Percentiles rank a stretch among this genome's conserved stretches.
Evolutionary conservation across 495 filamentous ascomycete species (phyloP).

Genomic region (Massariosphaeria phaeospora): DNA sequence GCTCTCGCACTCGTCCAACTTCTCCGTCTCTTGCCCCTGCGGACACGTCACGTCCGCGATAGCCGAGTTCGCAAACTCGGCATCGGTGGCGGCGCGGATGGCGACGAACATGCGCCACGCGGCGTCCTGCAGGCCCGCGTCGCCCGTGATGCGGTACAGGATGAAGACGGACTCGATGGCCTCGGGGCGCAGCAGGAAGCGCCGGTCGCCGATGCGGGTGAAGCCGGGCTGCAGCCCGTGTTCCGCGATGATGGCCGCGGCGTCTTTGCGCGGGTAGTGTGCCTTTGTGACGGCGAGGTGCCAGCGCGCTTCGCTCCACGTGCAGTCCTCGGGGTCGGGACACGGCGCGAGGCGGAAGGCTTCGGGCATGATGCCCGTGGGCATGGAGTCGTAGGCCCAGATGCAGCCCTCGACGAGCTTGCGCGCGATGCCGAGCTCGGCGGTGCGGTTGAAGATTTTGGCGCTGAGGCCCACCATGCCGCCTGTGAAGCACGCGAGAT

Average conservation of each 20-base stretch:
- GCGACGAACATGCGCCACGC: conserved; percentile 74
- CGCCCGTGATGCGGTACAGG: conserved; percentile 70
- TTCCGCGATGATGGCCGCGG: conserved; percentile 39
- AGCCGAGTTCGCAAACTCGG: conserved; percentile 54
- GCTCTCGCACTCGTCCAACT: conserved; percentile 23
- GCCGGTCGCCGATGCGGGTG: conserved; percentile 50
- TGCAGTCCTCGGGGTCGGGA: conserved; percentile 41
- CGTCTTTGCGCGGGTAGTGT: conserved; percentile 34
- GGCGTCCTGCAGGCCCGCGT: conserved; percentile 56
- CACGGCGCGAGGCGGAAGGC: conserved; percentile 62
- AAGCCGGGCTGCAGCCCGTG: conserved; percentile 55
- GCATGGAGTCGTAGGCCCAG: conserved; percentile 81
- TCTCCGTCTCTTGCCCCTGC: conserved; percentile 11
- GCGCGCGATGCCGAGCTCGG: conserved; percentile 73
- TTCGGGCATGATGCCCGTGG: conserved; percentile 79
- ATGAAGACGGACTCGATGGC: conserved; percentile 57
- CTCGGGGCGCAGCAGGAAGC: conserved; percentile 40
- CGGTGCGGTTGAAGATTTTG: conserved; percentile 68
- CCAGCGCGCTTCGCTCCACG: conserved; percentile 56
- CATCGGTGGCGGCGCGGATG: conserved; percentile 56
- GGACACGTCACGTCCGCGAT: conserved; percentile 53
- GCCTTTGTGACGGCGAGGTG: conserved; percentile 20
- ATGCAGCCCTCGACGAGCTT: conserved; percentile 89
- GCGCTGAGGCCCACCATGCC: conserved; percentile 91
- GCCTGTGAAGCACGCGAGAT: conserved; percentile 85